phyloP scores from a whole-genome alignment of 192 early-diverging fungal genomes.

The Spizellomyces punctatus region DNA sequence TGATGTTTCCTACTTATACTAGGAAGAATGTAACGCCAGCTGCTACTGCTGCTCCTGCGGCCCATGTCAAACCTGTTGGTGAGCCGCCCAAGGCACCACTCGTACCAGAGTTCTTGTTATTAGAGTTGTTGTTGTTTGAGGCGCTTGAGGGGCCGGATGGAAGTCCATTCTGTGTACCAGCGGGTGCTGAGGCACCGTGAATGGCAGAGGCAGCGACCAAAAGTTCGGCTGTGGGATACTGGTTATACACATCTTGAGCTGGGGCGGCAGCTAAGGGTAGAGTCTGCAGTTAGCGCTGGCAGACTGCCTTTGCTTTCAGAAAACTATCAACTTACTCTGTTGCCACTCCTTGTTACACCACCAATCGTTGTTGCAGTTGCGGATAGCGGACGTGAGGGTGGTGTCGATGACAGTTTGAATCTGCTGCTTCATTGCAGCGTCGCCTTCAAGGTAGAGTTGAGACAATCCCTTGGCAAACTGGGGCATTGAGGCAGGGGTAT shows the following conservation, averaged over 20 bases:
- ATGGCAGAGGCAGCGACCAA: constrained; percentile 22
- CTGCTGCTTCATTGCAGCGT: constrained; percentile 24
- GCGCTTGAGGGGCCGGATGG: too few species aligned
- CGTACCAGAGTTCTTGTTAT: too few species aligned
- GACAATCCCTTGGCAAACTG: constrained; percentile 24
- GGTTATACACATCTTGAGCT: constrained; percentile 14
- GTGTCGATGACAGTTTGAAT: constrained; percentile 28
- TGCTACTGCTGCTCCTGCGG: too few species aligned
- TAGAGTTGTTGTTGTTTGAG: too few species aligned
- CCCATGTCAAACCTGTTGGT: too few species aligned
- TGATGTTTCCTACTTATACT: too few species aligned
- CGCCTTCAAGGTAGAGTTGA: constrained; percentile 18
- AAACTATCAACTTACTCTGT: neutral
- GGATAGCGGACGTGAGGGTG: constrained; percentile 25
- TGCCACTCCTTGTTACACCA: constrained; percentile 32
- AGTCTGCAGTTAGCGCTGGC: constrained; percentile 1
- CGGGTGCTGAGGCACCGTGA: constrained; percentile 25
- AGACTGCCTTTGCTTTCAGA: neutral
- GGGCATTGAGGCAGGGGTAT: constrained; percentile 10
- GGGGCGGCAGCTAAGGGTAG: neutral
- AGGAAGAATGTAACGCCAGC: too few species aligned
- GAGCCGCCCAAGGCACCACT: too few species aligned
- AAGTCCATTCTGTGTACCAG: neutral
- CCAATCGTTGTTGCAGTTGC: constrained; percentile 30
- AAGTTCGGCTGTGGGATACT: constrained; percentile 22